phyloP scores from a whole-genome alignment of 2,329 filamentous ascomycete species.

The Penicillium thymicola region DNA sequence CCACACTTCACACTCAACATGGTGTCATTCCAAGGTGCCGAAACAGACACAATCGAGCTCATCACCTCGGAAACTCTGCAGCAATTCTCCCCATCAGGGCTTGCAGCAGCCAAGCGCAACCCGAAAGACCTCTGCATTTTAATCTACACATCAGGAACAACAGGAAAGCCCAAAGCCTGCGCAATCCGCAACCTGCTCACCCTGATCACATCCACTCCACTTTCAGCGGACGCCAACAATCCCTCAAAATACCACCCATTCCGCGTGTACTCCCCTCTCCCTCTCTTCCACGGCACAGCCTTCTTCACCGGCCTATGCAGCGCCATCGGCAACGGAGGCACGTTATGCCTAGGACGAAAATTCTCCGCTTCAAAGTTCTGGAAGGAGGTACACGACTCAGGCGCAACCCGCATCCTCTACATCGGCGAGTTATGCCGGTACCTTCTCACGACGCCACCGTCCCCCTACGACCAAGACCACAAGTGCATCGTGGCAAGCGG shows the following conservation, averaged over 20 bases:
- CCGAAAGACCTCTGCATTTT: slow-evolving; percentile 37
- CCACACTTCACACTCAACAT: slow-evolving; percentile 40
- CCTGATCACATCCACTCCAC: slow-evolving; percentile 37
- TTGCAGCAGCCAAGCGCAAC: slow-evolving; percentile 33
- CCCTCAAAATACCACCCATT: slow-evolving; percentile 44
- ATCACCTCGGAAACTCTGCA: slow-evolving; percentile 27
- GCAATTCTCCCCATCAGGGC: slow-evolving; percentile 22
- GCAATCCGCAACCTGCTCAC: slow-evolving; percentile 41
- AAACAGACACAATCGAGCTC: slow-evolving; percentile 22
- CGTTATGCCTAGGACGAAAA: slow-evolving; percentile 45
- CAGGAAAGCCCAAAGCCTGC: slow-evolving; percentile 48
- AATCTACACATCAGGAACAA: slow-evolving; percentile 51
- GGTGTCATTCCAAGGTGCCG: slow-evolving; percentile 34
- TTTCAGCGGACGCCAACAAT: slow-evolving; percentile 36
- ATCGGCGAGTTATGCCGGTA: slow-evolving; percentile 52
- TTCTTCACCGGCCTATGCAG: slow-evolving; percentile 46
- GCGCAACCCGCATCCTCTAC: slow-evolving; percentile 45
- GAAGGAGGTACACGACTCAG: slow-evolving; percentile 44
- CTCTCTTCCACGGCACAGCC: slow-evolving; percentile 50
- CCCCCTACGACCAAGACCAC: slow-evolving; percentile 46
- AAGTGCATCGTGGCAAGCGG: slow-evolving; percentile 45
- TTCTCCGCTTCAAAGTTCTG: slow-evolving; percentile 48
- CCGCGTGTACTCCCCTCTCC: slow-evolving; percentile 48
- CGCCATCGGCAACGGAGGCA: slow-evolving; percentile 40
- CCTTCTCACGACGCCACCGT: slow-evolving; percentile 44